These are phyloP conservation scores for Ustilaginoidea virens DNA, from an alignment of 2,329 filamentous ascomycete species.

Conservation along the genomic window DNA sequence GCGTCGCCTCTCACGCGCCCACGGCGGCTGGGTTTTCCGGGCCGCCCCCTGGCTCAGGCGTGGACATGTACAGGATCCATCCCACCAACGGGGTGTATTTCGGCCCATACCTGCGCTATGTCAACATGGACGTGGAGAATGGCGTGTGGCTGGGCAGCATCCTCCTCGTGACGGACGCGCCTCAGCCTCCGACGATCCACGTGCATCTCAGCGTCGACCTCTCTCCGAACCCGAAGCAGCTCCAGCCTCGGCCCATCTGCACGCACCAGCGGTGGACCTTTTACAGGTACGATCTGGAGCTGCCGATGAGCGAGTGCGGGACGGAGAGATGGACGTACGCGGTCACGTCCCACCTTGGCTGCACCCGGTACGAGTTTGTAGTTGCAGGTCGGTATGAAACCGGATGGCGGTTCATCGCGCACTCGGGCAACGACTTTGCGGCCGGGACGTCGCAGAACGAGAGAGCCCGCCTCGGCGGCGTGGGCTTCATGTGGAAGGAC, in stretches of 20 bases:
- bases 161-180: conserved; percentile 77
- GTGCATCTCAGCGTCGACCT: conserved; percentile 82
- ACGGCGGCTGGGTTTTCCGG: conserved; percentile 72
- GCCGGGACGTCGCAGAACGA: conserved; percentile 77
- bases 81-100: conserved; percentile 97
- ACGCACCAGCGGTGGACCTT: conserved; percentile 91
- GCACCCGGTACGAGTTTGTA: conserved; percentile 95
- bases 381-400: conserved; percentile 82
- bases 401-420: conserved; percentile 89
- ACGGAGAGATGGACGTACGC: conserved; percentile 93
- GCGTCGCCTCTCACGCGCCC: conserved; percentile 59
- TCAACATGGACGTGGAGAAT: conserved; percentile 90
- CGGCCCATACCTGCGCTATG: conserved; percentile 86
- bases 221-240: conserved; percentile 80
- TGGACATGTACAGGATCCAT: conserved; percentile 85
- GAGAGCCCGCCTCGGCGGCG: conserved; percentile 68
- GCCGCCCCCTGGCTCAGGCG: conserved; percentile 73
- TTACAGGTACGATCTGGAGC: conserved; percentile 82
- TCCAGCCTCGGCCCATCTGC: conserved; percentile 68
- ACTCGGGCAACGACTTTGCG: conserved; percentile 92
- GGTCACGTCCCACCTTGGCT: conserved; percentile 90
- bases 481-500: conserved; percentile 98
- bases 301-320: conserved; percentile 73
- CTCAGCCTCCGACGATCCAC: conserved; percentile 90
- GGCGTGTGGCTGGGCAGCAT: conserved; percentile 90